phyloP scores from a whole-genome alignment of 2,329 filamentous ascomycete species.

The Cladosporium sp. region DNA sequence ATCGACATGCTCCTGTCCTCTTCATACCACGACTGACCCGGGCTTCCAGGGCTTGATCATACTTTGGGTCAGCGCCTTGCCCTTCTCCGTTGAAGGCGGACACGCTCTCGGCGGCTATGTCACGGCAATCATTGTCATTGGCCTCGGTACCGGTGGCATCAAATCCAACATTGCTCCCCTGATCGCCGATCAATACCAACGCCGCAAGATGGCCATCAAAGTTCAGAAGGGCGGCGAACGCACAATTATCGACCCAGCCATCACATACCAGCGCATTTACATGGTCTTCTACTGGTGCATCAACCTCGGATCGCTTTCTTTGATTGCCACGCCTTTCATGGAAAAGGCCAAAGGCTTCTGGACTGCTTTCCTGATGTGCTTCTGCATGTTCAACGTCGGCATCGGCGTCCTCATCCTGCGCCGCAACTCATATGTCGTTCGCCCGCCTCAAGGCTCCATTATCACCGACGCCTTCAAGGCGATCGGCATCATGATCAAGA shows the following conservation, averaged over 20 bases:
- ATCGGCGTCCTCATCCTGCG: conserved; percentile 47
- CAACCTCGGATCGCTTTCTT: conserved; percentile 64
- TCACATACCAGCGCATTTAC: conserved; percentile 45
- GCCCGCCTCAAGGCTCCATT: conserved; percentile 55
- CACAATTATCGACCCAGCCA: conserved; percentile 41
- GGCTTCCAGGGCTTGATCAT: conserved; percentile 48
- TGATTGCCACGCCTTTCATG: conserved; percentile 61
- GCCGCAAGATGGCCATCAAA: conserved; percentile 37
- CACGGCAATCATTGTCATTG: conserved; percentile 60
- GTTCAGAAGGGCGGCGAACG: conserved; percentile 38
- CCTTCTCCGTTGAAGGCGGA: conserved; percentile 54
- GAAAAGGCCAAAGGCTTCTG: conserved; percentile 63
- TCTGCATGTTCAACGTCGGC: conserved; percentile 58
- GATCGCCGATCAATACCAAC: conserved; percentile 43
- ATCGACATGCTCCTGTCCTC: too few species aligned
- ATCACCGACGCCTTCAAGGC: conserved; percentile 61
- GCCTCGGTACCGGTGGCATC: conserved; percentile 73
- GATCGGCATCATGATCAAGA: conserved; percentile 49
- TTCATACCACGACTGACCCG: too few species aligned
- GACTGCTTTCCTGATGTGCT: conserved; percentile 56
- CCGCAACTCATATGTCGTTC: conserved; percentile 34
- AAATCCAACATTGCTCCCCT: conserved; percentile 64
- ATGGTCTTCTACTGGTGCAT: conserved; percentile 68
- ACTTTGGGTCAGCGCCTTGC: conserved; percentile 59
- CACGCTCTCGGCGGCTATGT: conserved; percentile 59